phyloP scores from a whole-genome alignment of 1,139 yeast species.

The Candida tropicalis region DNA sequence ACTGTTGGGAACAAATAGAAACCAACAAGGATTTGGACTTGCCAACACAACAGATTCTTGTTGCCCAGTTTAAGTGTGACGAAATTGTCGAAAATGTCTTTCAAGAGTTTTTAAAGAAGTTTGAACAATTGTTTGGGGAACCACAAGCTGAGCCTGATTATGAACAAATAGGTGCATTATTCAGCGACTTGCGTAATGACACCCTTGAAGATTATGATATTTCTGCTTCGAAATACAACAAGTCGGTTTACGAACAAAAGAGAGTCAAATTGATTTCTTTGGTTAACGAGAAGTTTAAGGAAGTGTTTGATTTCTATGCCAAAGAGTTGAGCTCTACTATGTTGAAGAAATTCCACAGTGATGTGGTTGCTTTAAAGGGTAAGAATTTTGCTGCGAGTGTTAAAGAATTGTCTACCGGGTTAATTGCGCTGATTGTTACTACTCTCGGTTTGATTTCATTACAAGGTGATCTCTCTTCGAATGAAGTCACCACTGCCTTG shows the following conservation, averaged over 20 bases:
- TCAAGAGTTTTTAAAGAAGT: conserved; percentile 45
- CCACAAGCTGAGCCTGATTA: conserved; percentile 28
- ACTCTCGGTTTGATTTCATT: conserved; percentile 25
- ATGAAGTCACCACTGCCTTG: conserved; percentile 20
- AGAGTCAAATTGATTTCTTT: conserved; percentile 49
- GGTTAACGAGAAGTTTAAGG: conserved; percentile 46
- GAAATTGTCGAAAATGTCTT: conserved; percentile 67
- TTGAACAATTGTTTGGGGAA: conserved; percentile 23
- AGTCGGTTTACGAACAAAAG: conserved; percentile 65
- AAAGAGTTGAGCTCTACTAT: conserved; percentile 23
- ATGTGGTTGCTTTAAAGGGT: conserved; percentile 24
- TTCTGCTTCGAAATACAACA: conserved; percentile 73
- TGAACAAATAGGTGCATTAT: conserved; percentile 40
- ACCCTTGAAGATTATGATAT: conserved; percentile 61
- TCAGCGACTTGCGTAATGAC: conserved; percentile 43
- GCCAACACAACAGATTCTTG: conserved; percentile 94
- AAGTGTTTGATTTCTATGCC: conserved; percentile 41
- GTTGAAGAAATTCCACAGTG: conserved; percentile 20
- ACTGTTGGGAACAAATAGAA: conserved; percentile 94
- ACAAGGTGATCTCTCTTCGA: conserved; percentile 24
- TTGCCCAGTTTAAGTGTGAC: conserved; percentile 93
- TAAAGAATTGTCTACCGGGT: conserved; percentile 18
- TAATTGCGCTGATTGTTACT: conserved; percentile 17
- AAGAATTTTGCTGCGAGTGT: conserved; percentile 24
- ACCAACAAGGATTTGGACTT: conserved; percentile 89